Conservation (phyloP, 208 protist species). For the Crithidia mellificae region DNA sequence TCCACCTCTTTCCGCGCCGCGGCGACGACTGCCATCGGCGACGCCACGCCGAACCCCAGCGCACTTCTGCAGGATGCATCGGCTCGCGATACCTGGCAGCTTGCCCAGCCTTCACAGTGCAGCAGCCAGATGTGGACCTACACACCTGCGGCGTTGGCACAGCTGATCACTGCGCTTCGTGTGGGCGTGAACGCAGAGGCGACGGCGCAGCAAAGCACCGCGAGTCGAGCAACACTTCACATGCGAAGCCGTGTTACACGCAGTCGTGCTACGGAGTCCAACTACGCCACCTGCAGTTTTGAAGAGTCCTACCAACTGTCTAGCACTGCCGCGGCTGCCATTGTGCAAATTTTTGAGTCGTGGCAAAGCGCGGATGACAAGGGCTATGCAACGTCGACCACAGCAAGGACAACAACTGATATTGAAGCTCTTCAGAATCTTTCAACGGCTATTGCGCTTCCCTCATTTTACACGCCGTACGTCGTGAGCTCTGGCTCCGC, state of each 20-base stretch:
- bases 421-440: neutral
- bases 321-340: neutral
- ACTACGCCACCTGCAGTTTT: constrained; percentile 8
- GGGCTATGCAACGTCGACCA: too few relatives aligned
- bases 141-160: constrained; percentile 23
- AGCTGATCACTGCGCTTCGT: too few relatives aligned
- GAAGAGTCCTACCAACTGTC: constrained; percentile 33
- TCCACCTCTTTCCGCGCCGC: constrained; percentile 21
- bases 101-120: constrained; percentile 19
- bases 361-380: constrained; percentile 16
- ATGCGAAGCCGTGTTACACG: constrained; percentile 22
- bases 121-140: constrained; percentile 37
- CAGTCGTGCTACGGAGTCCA: constrained; percentile 14
- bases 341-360: constrained; percentile 12
- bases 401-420: neutral
- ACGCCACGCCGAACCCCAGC: neutral
- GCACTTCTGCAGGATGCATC: constrained; percentile 19
- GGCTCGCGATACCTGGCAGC: constrained; percentile 31
- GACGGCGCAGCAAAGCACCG: neutral
- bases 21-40: constrained; percentile 11
- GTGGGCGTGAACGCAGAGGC: neutral
- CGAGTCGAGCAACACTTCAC: neutral
- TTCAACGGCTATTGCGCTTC: constrained; percentile 2
- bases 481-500: constrained; percentile 11
- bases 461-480: constrained; percentile 29